phyloP scores from a whole-genome alignment of 2,329 filamentous ascomycete genomes.

The Stemphylium lycopersici region DNA sequence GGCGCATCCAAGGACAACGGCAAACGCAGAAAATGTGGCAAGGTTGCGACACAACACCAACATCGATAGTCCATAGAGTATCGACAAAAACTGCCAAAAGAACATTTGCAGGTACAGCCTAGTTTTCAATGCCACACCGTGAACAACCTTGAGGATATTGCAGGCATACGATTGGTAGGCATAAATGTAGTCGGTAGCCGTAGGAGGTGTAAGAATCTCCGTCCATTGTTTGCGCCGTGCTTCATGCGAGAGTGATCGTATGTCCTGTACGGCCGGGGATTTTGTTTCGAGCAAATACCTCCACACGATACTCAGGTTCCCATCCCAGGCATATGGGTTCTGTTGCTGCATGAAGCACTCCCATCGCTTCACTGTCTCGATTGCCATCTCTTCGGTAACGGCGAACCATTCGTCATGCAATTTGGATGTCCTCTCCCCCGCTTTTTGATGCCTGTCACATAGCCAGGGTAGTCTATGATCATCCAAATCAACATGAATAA shows the following conservation, averaged over 20 bases:
- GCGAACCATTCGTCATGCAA: constrained; percentile 20
- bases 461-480: neutral
- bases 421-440: no score
- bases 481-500: constrained; percentile 11
- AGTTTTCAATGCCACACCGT: neutral
- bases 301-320: constrained; percentile 16
- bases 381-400: constrained; percentile 6
- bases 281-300: constrained; percentile 7
- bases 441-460: neutral
- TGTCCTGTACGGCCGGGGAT: neutral
- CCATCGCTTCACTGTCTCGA: constrained; percentile 17
- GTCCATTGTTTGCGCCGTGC: constrained; percentile 12
- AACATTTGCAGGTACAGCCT: constrained; percentile 5
- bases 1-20: constrained; percentile 12
- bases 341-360: constrained; percentile 13
- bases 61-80: constrained; percentile 13
- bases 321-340: constrained; percentile 15
- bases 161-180: neutral
- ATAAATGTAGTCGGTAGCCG: constrained; percentile 1
- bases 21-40: constrained; percentile 11
- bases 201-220: constrained; percentile 10
- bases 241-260: constrained; percentile 1
- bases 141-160: neutral
- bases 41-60: constrained; percentile 10
- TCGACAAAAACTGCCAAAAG: constrained; percentile 14